Conservation (phyloP, 176 grass and related monocot species). For the Lolium perenne region DNA sequence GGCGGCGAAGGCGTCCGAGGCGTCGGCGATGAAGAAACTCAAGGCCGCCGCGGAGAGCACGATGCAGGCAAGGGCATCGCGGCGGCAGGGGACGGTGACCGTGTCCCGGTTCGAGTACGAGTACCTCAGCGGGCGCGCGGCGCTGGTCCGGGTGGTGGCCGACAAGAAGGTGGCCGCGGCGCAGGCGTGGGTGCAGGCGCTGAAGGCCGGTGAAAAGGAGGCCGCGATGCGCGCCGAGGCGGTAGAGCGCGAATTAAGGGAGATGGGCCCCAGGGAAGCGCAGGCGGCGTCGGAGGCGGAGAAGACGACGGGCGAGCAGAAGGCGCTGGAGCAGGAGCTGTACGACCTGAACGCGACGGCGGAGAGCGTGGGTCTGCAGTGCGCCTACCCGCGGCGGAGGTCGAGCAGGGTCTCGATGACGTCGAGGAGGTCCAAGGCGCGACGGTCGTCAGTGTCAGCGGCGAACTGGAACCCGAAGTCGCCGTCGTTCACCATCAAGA, state of each 20-base stretch:
- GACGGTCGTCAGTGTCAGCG: constrained; percentile 41
- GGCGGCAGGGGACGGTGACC: constrained; percentile 43
- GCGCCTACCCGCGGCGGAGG: constrained; percentile 50
- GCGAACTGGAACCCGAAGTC: constrained; percentile 48
- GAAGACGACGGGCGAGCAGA: constrained; percentile 36
- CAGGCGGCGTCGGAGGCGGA: constrained; percentile 34
- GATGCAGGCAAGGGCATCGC: constrained; percentile 49
- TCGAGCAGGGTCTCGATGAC: constrained; percentile 47
- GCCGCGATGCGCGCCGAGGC: constrained; percentile 46
- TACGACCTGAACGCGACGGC: constrained; percentile 51
- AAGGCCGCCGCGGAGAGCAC: constrained; percentile 55
- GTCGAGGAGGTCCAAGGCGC: constrained; percentile 51
- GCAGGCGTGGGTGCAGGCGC: constrained; percentile 72
- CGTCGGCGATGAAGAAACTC: constrained; percentile 65
- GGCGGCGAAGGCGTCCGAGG: constrained; percentile 64
- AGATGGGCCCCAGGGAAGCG: constrained; percentile 39
- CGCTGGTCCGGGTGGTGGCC: constrained; percentile 57
- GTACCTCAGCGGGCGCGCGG: constrained; percentile 67
- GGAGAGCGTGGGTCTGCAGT: constrained; percentile 42
- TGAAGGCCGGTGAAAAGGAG: constrained; percentile 73
- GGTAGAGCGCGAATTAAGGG: constrained; percentile 40
- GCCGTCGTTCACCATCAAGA: constrained; percentile 75
- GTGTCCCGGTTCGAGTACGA: constrained; percentile 87
- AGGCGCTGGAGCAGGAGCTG: constrained; percentile 47
- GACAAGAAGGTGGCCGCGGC: constrained; percentile 86